These are phyloP conservation scores for Quercus tomentella DNA, from an alignment of 331 rosid species.

Conservation along the genomic window DNA sequence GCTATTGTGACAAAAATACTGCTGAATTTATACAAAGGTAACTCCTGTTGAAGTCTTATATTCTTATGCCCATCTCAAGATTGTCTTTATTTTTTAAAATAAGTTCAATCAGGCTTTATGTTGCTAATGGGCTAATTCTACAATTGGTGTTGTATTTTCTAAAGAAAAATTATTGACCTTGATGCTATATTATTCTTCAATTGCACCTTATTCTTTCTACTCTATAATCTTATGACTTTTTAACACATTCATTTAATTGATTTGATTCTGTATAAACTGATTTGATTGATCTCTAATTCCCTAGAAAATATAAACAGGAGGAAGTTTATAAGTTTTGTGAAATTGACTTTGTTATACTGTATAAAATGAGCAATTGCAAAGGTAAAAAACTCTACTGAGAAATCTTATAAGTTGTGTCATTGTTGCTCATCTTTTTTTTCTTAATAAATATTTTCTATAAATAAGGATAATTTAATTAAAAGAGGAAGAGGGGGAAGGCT, in stretches of 20 bases:
- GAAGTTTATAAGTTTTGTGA: neutral
- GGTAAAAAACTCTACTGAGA: too few relatives aligned
- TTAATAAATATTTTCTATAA: too few relatives aligned
- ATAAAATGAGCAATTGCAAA: too few relatives aligned
- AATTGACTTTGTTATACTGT: neutral
- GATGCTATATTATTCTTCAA: too few relatives aligned
- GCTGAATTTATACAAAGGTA: constrained; percentile 45
- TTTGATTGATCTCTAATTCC: neutral
- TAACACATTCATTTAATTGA: neutral
- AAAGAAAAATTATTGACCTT: too few relatives aligned
- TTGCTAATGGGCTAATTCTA: too few relatives aligned
- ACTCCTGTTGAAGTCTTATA: neutral
- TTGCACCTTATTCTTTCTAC: neutral
- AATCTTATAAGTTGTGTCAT: too few relatives aligned
- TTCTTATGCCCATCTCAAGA: neutral
- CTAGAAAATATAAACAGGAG: neutral
- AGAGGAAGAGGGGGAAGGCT: too few relatives aligned
- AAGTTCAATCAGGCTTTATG: too few relatives aligned
- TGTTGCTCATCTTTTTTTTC: neutral
- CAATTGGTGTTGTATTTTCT: too few relatives aligned
- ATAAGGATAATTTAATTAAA: too few relatives aligned
- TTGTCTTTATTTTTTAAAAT: too few relatives aligned
- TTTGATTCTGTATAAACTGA: neutral
- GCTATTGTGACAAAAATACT: constrained; percentile 47
- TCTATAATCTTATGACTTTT: neutral